phyloP scores from a whole-genome alignment of 768 basidiomycete genomes.

The Coprinopsis cinerea region DNA sequence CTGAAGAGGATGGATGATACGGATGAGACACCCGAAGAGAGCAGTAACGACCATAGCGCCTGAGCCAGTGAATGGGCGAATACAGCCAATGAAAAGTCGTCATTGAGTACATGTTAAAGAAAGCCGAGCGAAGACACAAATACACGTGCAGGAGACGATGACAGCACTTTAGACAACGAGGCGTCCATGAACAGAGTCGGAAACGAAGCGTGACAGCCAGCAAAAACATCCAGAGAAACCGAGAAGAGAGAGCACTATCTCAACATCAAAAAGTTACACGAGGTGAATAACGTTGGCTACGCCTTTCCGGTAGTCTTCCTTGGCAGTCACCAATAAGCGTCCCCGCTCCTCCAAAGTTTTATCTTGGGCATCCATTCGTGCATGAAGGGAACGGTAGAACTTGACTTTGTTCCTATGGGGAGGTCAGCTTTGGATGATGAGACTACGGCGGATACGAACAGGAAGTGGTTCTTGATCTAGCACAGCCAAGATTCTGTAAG shows the following conservation, averaged over 20 bases:
- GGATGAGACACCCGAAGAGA: too few species aligned
- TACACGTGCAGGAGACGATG: too few species aligned
- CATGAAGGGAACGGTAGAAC: constrained; percentile 39
- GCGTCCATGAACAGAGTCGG: too few species aligned
- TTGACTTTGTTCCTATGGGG: constrained; percentile 39
- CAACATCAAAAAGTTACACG: background rate
- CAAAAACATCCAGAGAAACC: too few species aligned
- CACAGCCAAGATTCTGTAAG: background rate
- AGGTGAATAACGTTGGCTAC: background rate
- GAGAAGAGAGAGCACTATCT: background rate
- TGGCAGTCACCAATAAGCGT: constrained; percentile 29
- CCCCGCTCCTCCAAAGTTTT: constrained; percentile 35
- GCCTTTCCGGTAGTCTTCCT: constrained; percentile 17
- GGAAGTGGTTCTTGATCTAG: constrained; percentile 46
- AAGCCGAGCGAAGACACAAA: too few species aligned
- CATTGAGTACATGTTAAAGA: too few species aligned
- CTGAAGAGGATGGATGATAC: too few species aligned
- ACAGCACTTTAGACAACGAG: too few species aligned
- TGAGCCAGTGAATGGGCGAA: too few species aligned
- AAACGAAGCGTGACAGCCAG: too few species aligned
- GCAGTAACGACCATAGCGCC: too few species aligned
- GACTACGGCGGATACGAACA: constrained; percentile 12
- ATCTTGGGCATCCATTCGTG: constrained; percentile 35
- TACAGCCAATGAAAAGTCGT: too few species aligned
- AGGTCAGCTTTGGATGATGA: background rate